Evolutionary conservation across 2,329 filamentous ascomycete species (phyloP), one percentile per base, ranked within the genome.

Genomic region (Epichloe coenophiala): DNA sequence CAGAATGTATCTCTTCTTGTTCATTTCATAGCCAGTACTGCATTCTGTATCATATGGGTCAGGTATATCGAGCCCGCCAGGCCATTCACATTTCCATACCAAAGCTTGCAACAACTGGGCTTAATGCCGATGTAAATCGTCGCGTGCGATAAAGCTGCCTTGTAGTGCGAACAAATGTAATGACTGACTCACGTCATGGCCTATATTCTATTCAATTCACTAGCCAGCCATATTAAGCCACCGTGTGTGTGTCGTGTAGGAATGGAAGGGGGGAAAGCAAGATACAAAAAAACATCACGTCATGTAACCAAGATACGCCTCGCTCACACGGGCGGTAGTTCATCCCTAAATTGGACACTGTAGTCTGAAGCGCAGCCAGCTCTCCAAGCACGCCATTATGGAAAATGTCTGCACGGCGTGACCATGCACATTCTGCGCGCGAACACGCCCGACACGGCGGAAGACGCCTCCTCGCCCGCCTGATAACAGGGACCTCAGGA

Each of bases 331-430:
- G 90, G 88, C 48, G 91, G 91, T 60, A 97, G 67, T 53, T 86
- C 84, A 70, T 96, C 90, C 58, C 93, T 77, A 97, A 57, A 95
- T 96, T 1, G 93, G 93, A 69, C 93, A 98, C 70, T 95, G 88
- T 61, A 98, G 68, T 52, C 91, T 73, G 65, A 94, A 89, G 63
- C 87, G 78, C 86, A 98, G 93, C 93, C 93, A 97, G 39, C 88
- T 89, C 69, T 97, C 91, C 58, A 98, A 71, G 66, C 93, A 98
- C 35, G 77, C 73, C 51, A 83, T 93, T 93, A 64, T 98, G 93
- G 65, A 98, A 98, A 46, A 97, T 89, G 93, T 50, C 90, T 75
- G 66, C 93, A 98, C 45, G 93, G 93, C 51, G 93, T 98, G 21
- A 97, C 88, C 93, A 98, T 98, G 68, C 97, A 97, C 58, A 79